phyloP scores from a whole-genome alignment of 768 basidiomycete species.

The Sutorius australiensis region DNA sequence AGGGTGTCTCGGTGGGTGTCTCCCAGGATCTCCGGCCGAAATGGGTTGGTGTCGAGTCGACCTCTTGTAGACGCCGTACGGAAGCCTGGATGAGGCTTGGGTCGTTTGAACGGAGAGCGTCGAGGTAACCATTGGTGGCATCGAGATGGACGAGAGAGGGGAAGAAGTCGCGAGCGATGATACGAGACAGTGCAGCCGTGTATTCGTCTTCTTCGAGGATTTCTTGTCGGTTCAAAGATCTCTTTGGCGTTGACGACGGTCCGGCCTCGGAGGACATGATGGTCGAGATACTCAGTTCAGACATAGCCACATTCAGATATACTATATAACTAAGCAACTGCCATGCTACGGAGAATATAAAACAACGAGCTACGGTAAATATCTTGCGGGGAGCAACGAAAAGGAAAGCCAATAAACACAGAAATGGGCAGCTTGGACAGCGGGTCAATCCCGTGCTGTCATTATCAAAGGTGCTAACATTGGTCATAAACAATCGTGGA shows the following conservation, averaged over 20 bases:
- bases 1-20: slow-evolving; percentile 65
- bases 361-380: slow-evolving; percentile 12
- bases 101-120: slow-evolving; percentile 74
- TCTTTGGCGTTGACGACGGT: slow-evolving; percentile 34
- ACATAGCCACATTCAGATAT: slow-evolving; percentile 13
- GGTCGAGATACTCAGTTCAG: background rate
- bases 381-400: background rate
- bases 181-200: slow-evolving; percentile 81
- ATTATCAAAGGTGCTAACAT: slow-evolving; percentile 23
- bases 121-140: slow-evolving; percentile 82
- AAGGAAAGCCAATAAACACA: slow-evolving; percentile 11
- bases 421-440: slow-evolving; percentile 4
- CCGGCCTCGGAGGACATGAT: slow-evolving; percentile 32
- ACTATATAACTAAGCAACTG: slow-evolving; percentile 7
- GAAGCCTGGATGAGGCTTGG: slow-evolving; percentile 72
- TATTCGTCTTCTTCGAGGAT: slow-evolving; percentile 94
- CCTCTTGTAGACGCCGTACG: slow-evolving; percentile 66
- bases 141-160: slow-evolving; percentile 88
- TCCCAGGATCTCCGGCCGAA: slow-evolving; percentile 34
- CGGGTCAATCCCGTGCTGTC: slow-evolving; percentile 8
- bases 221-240: slow-evolving; percentile 67
- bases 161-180: slow-evolving; percentile 98
- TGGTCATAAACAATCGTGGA: slow-evolving; percentile 23
- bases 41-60: slow-evolving; percentile 48
- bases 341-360: slow-evolving; percentile 11